phyloP scores from a whole-genome alignment of 1,139 yeast species.

The Yamadazyma buinensis region DNA sequence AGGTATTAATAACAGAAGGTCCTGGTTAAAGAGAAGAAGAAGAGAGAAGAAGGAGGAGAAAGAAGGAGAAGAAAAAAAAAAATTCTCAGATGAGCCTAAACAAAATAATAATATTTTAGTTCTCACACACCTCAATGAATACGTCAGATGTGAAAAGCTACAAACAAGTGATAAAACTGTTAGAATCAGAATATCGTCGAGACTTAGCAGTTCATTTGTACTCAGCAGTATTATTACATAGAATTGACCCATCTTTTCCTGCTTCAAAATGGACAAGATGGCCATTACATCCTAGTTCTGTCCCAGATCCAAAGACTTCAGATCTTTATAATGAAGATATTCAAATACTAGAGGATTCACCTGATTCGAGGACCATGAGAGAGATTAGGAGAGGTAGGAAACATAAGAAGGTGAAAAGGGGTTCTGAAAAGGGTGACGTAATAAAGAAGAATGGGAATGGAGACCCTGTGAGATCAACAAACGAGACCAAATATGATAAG shows the following conservation, averaged over 20 bases:
- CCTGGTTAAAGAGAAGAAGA: constrained; percentile 1
- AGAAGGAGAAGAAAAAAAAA: constrained; percentile 6
- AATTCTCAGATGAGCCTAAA: constrained; percentile 2
- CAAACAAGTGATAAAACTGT: constrained; percentile 24
- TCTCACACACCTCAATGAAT: constrained; percentile 1
- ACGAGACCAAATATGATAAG: too few species aligned
- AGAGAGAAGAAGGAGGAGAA: constrained; percentile 2
- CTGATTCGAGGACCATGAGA: too few species aligned
- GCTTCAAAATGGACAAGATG: constrained; percentile 38
- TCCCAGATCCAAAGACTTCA: constrained; percentile 33
- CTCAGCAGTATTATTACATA: constrained; percentile 38
- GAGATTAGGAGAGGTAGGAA: too few species aligned
- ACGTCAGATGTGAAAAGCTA: constrained; percentile 3
- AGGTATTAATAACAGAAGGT: too few species aligned
- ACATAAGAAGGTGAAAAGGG: too few species aligned
- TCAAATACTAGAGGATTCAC: background rate
- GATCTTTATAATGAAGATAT: constrained; percentile 15
- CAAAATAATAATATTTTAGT: background rate
- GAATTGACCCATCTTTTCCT: constrained; percentile 38
- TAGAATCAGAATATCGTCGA: constrained; percentile 41
- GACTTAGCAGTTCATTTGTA: constrained; percentile 56
- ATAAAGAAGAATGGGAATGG: too few species aligned
- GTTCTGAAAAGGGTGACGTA: too few species aligned
- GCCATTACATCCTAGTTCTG: constrained; percentile 35
- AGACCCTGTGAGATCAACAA: too few species aligned